Base-by-base conservation (phyloP, 2,329 filamentous ascomycete genomes). In the Trichoderma sp. region DNA sequence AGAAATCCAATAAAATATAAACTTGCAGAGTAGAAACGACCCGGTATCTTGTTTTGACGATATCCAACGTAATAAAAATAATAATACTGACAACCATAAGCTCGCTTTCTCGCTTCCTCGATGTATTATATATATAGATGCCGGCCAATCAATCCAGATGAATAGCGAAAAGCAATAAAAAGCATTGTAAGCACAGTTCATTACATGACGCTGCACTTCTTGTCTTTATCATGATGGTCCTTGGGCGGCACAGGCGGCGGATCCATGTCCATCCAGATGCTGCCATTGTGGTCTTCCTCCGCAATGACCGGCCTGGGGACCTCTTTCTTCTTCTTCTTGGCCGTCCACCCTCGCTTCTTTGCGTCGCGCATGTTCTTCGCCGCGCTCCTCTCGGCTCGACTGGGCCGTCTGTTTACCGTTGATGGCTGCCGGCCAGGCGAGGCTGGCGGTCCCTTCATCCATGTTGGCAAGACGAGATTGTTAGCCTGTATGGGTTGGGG, bases 351-450 rank as follows among this genome's bases (percentile, higher is more conserved):
- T 38, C 85, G 86, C 78, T 86, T 87, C 83, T 88, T 90, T 1
- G 90, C 90, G 76, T 92, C 90, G 21, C 88, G 86, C 33, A 92
- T 89, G 78, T 92, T 92, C 82, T 89, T 91, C 11, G 89, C 87
- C 6, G 90, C 90, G 75, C 90, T 91, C 33, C 89, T 85, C 80
- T 90, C 89, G 2, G 90, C 90, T 56, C 90, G 87, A 79, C 89
- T 91, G 50, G 85, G 85, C 31, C 85, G 86, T 41, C 89, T 84
- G 74, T 81, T 86, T 6, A 90, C 81, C 59, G 85, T 86, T 0
- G 85, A 84, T 76, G 85, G 78, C 75, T 85, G 82, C 68, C 86
- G 83, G 77, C 80, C 80, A 18, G 83, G 79, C 0, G 82, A 77
- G 6, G 81, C 77, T 7, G 85, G 83, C 2, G 83, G 81, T 4